Evolutionary conservation across 164 flowering plant genomes (phyloP).

Genomic region (Kingdonia uniflora): DNA sequence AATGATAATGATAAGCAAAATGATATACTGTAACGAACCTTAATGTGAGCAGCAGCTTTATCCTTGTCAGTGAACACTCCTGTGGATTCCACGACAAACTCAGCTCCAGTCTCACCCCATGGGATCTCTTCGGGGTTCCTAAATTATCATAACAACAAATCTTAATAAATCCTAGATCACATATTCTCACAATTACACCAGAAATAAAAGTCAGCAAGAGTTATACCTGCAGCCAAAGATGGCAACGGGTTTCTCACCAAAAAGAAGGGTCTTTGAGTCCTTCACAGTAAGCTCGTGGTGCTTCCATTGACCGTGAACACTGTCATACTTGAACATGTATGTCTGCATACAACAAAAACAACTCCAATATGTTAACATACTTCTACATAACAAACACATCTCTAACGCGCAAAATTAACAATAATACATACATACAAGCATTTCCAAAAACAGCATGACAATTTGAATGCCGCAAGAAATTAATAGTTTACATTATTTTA

Average conservation of each 20-base stretch:
- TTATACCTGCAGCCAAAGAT: constrained; percentile 66
- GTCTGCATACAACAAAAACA: too few relatives aligned
- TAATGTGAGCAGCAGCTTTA: constrained; percentile 54
- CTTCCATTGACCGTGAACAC: constrained; percentile 82
- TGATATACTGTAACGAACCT: constrained; percentile 18
- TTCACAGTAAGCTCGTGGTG: constrained; percentile 52
- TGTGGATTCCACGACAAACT: constrained; percentile 45
- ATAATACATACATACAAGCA: too few relatives aligned
- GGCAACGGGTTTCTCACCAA: constrained; percentile 64
- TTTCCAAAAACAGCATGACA: too few relatives aligned
- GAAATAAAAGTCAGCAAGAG: not conserved
- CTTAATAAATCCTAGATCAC: too few relatives aligned
- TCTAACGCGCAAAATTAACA: too few relatives aligned
- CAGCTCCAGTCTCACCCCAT: constrained; percentile 52
- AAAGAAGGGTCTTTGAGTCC: constrained; percentile 77
- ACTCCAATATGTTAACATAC: too few relatives aligned
- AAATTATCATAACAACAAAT: too few relatives aligned
- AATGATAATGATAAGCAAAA: too few relatives aligned
- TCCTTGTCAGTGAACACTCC: constrained; percentile 59
- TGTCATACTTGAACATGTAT: constrained; percentile 90
- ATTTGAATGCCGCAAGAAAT: too few relatives aligned
- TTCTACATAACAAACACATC: too few relatives aligned
- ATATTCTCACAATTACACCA: not conserved
- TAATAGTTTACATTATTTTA: too few relatives aligned
- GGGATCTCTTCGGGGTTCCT: constrained; percentile 25